These are phyloP conservation scores for Zymoseptoria pseudotritici DNA, from an alignment of 2,329 filamentous ascomycete genomes.

Conservation along the genomic window DNA sequence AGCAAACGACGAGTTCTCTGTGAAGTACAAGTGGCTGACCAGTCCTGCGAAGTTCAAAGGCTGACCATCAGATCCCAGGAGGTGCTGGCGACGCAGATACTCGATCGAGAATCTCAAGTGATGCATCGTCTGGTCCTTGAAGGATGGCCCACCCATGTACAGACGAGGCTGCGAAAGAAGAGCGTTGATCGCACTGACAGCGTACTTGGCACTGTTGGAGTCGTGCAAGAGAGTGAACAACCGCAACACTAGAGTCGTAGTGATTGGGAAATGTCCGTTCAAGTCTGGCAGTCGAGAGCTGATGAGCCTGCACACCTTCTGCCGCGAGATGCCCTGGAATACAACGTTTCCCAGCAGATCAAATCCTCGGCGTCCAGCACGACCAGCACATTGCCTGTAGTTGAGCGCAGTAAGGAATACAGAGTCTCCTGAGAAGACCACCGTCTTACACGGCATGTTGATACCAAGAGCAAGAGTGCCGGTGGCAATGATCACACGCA, in stretches of 20 bases:
- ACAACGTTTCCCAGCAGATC: conserved; percentile 75
- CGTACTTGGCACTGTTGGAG: conserved; percentile 56
- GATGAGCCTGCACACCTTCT: conserved; percentile 61
- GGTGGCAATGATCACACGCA: conserved; percentile 66
- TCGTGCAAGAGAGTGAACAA: conserved; percentile 60
- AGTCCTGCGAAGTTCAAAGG: conserved; percentile 67
- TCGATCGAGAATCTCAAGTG: conserved; percentile 76
- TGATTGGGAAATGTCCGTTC: conserved; percentile 70
- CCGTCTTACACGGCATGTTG: conserved; percentile 78
- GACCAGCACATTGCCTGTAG: conserved; percentile 68
- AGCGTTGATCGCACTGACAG: conserved; percentile 55
- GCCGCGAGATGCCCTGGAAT: conserved; percentile 57
- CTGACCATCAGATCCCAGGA: conserved; percentile 53
- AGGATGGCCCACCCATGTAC: conserved; percentile 61
- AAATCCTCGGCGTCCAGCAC: conserved; percentile 72
- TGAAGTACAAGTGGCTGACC: conserved; percentile 67
- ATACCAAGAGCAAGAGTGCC: conserved; percentile 71
- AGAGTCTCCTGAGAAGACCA: conserved; percentile 68
- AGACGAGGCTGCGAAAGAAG: conserved; percentile 63
- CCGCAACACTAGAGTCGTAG: conserved; percentile 63
- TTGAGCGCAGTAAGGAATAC: conserved; percentile 67
- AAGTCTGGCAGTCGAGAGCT: conserved; percentile 67
- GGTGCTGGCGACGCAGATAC: conserved; percentile 61
- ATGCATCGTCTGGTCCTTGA: conserved; percentile 63
- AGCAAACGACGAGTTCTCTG: conserved; percentile 66